These are phyloP conservation scores for Lathyrus aphaca DNA, from an alignment of 306 rosid genomes.

Conservation along the genomic window DNA sequence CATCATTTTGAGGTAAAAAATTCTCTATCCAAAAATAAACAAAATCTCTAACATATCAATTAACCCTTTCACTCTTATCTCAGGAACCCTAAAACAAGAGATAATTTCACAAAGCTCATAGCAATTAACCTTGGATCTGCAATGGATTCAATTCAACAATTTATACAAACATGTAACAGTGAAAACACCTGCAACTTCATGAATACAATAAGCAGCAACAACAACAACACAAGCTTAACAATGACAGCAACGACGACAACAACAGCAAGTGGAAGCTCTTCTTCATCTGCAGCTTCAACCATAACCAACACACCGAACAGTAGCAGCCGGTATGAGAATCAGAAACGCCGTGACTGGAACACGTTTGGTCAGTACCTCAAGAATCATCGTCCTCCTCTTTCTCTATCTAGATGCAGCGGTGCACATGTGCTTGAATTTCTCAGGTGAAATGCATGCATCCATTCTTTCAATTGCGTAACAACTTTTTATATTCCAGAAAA, in stretches of 20 bases:
- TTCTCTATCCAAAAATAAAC: background rate
- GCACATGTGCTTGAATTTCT: slow-evolving; percentile 98
- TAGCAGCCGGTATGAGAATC: slow-evolving; percentile 95
- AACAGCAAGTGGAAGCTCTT: slow-evolving; percentile 40
- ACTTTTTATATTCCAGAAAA: background rate
- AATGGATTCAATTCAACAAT: slow-evolving; percentile 82
- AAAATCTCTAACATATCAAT: slow-evolving; percentile 41
- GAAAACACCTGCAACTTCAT: slow-evolving; percentile 48
- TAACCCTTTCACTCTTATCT: slow-evolving; percentile 41
- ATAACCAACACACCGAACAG: slow-evolving; percentile 40
- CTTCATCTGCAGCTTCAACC: slow-evolving; percentile 47
- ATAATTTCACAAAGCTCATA: background rate
- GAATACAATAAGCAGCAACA: background rate
- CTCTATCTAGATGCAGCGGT: slow-evolving; percentile 92
- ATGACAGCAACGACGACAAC: background rate
- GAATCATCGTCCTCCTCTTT: slow-evolving; percentile 92
- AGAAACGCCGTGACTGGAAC: slow-evolving; percentile 98
- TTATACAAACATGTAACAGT: slow-evolving; percentile 61
- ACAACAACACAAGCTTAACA: slow-evolving; percentile 28
- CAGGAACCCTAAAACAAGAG: slow-evolving; percentile 49
- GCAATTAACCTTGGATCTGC: slow-evolving; percentile 44
- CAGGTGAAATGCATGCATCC: slow-evolving; percentile 41
- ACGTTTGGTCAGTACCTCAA: slow-evolving; percentile 93
- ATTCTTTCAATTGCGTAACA: background rate
- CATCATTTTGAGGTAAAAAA: slow-evolving; percentile 54